A percentile compares a stretch with the other conserved stretches of the same genome.
Conservation (phyloP, 2,329 filamentous ascomycete genomes). For the Colletotrichum falcatum region DNA sequence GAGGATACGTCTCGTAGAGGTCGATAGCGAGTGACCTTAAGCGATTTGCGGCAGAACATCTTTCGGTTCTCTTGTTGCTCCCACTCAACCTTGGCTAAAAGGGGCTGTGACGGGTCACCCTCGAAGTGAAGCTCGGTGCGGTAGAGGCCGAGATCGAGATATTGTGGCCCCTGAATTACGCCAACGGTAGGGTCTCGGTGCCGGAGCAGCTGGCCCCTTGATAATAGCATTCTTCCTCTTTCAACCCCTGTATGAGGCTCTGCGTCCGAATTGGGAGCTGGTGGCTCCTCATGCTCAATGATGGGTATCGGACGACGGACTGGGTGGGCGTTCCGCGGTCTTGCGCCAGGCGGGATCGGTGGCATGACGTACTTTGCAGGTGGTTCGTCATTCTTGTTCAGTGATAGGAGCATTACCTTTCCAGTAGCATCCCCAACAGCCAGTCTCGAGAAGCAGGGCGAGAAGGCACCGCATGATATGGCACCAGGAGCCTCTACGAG, state of each 20-base stretch:
- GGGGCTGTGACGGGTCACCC: conserved; percentile 55
- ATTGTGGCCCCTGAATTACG: conserved; percentile 67
- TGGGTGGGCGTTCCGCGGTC: conserved; percentile 43
- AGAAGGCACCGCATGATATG: conserved; percentile 70
- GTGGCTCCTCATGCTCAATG: conserved; percentile 63
- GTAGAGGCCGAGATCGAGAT: conserved; percentile 60
- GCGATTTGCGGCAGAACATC: conserved; percentile 34
- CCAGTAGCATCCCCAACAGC: conserved; percentile 72
- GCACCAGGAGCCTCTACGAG: conserved; percentile 67
- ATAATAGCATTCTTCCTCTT: conserved; percentile 52
- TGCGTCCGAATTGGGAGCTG: conserved; percentile 51
- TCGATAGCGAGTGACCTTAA: conserved; percentile 28
- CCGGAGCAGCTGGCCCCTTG: conserved; percentile 54
- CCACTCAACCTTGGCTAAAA: conserved; percentile 58
- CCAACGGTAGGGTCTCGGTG: conserved; percentile 63
- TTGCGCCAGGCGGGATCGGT: conserved; percentile 47
- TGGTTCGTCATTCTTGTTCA: conserved; percentile 57
- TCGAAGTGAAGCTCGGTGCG: conserved; percentile 61
- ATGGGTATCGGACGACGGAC: conserved; percentile 61
- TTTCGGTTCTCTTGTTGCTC: conserved; percentile 57
- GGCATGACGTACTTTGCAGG: conserved; percentile 52
- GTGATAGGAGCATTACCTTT: conserved; percentile 66
- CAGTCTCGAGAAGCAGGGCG: conserved; percentile 65
- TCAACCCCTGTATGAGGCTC: conserved; percentile 46
- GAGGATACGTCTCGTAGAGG: conserved; percentile 23